Evolutionary conservation across 140 eudicot species (phyloP).

Genomic region (Ambrosia hybrid): DNA sequence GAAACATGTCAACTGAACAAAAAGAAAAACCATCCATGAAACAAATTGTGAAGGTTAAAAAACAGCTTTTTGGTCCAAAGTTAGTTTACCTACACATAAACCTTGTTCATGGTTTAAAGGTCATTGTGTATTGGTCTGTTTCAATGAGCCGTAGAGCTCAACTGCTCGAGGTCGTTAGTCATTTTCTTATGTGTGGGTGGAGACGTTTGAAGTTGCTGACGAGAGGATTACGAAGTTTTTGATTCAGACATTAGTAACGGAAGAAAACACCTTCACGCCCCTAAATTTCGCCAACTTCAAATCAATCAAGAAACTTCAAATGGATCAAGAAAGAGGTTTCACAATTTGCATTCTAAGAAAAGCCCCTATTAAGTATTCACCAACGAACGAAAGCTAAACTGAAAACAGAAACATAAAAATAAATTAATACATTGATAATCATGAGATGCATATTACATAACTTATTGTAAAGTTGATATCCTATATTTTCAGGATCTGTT

Average conservation of each 20-base stretch:
- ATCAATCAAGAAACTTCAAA: too few species aligned
- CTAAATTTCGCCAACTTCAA: too few species aligned
- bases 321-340: too few species aligned
- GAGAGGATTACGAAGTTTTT: not conserved
- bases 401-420: not conserved
- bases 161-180: constrained; percentile 1
- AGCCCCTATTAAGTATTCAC: too few species aligned
- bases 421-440: not conserved
- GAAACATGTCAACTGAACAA: too few species aligned
- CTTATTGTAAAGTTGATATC: constrained; percentile 7
- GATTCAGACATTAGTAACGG: too few species aligned
- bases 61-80: too few species aligned
- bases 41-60: too few species aligned
- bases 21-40: not conserved
- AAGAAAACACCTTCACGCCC: too few species aligned
- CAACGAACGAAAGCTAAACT: too few species aligned
- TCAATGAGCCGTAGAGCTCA: not conserved
- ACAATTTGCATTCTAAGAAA: too few species aligned
- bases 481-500: constrained; percentile 20
- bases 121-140: constrained; percentile 12
- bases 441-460: constrained; percentile 1
- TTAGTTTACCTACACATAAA: constrained; percentile 16
- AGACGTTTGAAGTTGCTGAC: not conserved
- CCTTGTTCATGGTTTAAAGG: constrained; percentile 15
- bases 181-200: too few species aligned